These are phyloP conservation scores for Verticillium albo-atrum DNA, from an alignment of 2,329 filamentous ascomycete genomes.

Conservation along the genomic window DNA sequence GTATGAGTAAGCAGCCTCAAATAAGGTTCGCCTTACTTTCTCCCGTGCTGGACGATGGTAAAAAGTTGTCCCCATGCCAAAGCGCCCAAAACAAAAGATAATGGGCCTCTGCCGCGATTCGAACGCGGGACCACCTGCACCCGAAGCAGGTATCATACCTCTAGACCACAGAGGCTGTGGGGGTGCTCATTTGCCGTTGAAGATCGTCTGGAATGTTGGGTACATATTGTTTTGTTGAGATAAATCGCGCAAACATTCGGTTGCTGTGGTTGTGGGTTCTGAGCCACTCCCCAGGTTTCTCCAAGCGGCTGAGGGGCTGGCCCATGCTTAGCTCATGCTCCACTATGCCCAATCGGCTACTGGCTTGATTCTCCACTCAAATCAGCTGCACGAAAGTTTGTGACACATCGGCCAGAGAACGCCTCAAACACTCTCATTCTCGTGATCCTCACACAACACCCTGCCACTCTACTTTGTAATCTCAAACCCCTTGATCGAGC, in stretches of 20 bases:
- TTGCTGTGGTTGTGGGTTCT: no score
- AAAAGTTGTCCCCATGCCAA: no score
- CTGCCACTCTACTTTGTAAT: no score
- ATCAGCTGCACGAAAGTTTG: not conserved
- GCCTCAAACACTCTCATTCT: not conserved
- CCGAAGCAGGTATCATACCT: constrained; percentile 1
- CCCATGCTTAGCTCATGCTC: no score
- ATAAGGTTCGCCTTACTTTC: no score
- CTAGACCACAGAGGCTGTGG: not conserved
- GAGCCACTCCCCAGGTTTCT: no score
- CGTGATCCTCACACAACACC: not conserved
- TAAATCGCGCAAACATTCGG: no score
- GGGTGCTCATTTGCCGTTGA: not conserved
- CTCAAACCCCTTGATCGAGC: not conserved
- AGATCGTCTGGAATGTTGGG: not conserved
- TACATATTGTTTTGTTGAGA: no score
- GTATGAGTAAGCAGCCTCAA: no score
- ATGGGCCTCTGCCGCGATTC: not conserved
- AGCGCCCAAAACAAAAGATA: not conserved
- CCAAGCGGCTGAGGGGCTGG: no score
- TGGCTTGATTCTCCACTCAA: not conserved
- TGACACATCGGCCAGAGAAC: not conserved
- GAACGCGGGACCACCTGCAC: constrained; percentile 1
- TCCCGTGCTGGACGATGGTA: no score
- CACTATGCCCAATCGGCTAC: no score